These are phyloP conservation scores for Asterophora lycoperdoides DNA, from an alignment of 768 basidiomycete genomes.

Conservation along the genomic window DNA sequence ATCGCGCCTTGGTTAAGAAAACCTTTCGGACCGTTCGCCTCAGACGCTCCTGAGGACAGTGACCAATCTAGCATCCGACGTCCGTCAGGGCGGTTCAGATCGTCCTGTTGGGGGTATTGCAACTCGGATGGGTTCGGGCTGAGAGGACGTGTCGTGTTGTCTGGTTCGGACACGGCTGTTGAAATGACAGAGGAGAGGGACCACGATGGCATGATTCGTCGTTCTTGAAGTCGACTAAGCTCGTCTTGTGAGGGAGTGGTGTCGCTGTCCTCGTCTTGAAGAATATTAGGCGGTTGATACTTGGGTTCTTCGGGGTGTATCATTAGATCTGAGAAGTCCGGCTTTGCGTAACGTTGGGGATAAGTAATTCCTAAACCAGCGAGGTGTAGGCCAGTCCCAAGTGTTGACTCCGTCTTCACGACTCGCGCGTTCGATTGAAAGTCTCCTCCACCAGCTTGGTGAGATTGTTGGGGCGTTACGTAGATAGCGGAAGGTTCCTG, in stretches of 20 bases:
- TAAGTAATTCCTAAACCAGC: slow-evolving; percentile 12
- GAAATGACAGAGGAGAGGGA: slow-evolving; percentile 8
- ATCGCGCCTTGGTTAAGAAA: slow-evolving; percentile 1
- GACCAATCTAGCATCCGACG: no score
- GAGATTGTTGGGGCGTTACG: slow-evolving; percentile 12
- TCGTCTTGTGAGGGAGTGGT: slow-evolving; percentile 15
- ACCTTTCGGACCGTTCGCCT: neutral
- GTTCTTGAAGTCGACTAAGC: slow-evolving; percentile 10
- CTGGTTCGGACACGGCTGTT: neutral
- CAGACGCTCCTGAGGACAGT: neutral
- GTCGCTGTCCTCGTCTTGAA: slow-evolving; percentile 8
- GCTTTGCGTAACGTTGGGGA: slow-evolving; percentile 4
- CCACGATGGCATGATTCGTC: slow-evolving; percentile 10
- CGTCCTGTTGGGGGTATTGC: no score
- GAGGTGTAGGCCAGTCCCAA: slow-evolving; percentile 23
- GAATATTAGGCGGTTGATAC: neutral
- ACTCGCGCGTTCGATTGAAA: slow-evolving; percentile 34
- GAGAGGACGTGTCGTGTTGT: neutral
- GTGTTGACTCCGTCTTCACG: slow-evolving; percentile 3
- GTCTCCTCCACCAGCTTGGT: slow-evolving; percentile 22
- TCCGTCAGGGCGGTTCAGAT: no score
- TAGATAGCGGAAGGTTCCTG: slow-evolving; percentile 13
- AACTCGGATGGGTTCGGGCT: no score
- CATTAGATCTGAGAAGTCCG: neutral
- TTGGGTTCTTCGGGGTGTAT: neutral